These are phyloP conservation scores for Boletus rex-veris DNA, from an alignment of 768 basidiomycete species.

Conservation along the genomic window DNA sequence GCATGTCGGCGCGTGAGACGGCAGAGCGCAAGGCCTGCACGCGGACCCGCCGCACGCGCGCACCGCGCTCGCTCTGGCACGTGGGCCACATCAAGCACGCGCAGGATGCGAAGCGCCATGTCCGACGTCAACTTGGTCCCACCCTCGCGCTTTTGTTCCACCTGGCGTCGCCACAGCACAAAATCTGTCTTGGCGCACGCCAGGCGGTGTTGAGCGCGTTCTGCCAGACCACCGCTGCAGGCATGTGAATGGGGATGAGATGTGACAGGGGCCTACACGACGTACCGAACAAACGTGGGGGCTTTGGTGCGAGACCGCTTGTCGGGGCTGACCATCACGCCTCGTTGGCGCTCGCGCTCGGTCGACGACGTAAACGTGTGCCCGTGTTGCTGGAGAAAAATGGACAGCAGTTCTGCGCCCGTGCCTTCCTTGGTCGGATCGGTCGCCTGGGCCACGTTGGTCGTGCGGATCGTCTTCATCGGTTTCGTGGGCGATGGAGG, in stretches of 20 bases:
- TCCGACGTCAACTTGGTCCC: slow-evolving; percentile 35
- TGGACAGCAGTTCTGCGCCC: slow-evolving; percentile 48
- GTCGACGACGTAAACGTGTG: slow-evolving; percentile 34
- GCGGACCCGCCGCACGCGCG: slow-evolving; percentile 18
- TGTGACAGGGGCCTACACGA: neutral
- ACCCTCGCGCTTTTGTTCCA: slow-evolving; percentile 35
- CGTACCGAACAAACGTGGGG: slow-evolving; percentile 48
- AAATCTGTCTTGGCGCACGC: slow-evolving; percentile 44
- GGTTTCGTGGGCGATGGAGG: slow-evolving; percentile 31
- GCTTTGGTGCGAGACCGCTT: slow-evolving; percentile 45
- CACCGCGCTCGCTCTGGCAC: slow-evolving; percentile 28
- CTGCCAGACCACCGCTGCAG: slow-evolving; percentile 56
- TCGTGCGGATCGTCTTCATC: slow-evolving; percentile 49
- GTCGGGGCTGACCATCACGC: slow-evolving; percentile 56
- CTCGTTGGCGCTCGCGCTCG: slow-evolving; percentile 43
- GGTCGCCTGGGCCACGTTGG: slow-evolving; percentile 49
- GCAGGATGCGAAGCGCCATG: slow-evolving; percentile 42
- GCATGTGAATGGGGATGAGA: neutral
- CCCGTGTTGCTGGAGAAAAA: slow-evolving; percentile 49
- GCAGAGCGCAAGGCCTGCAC: slow-evolving; percentile 43
- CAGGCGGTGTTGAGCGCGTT: slow-evolving; percentile 43
- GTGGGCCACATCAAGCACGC: slow-evolving; percentile 37
- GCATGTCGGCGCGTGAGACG: slow-evolving; percentile 27
- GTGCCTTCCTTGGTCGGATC: slow-evolving; percentile 51
- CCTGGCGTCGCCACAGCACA: slow-evolving; percentile 51